Percentiles rank a stretch among this genome's conserved stretches.
These are phyloP conservation scores for Globisporangium solare DNA, from an alignment of 352 stramenopile genomes.

Conservation along the genomic window DNA sequence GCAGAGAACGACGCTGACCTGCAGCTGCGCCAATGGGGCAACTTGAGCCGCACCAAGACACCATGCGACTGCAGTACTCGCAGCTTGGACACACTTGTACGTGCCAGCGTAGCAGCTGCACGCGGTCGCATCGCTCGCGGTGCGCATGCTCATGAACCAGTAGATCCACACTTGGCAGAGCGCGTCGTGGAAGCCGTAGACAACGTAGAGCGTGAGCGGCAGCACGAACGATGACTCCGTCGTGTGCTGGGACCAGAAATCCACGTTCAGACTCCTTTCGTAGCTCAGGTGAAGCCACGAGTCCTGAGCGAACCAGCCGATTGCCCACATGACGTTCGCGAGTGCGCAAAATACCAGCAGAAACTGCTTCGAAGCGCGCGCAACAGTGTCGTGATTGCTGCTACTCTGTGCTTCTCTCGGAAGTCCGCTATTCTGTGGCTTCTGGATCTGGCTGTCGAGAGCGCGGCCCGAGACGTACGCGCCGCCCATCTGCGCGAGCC, in stretches of 20 bases:
- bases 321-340: slow-evolving; percentile 34
- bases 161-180: slow-evolving; percentile 78
- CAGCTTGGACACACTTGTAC: slow-evolving; percentile 66
- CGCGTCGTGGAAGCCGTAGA: slow-evolving; percentile 70
- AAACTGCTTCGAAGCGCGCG: neutral
- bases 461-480: slow-evolving; percentile 21
- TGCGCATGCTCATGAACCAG: slow-evolving; percentile 68
- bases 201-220: slow-evolving; percentile 48
- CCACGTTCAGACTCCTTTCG: slow-evolving; percentile 17
- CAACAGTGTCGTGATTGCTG: too few species aligned
- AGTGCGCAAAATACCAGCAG: slow-evolving; percentile 19
- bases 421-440: neutral
- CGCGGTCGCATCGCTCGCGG: slow-evolving; percentile 26
- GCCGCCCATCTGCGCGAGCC: slow-evolving; percentile 37
- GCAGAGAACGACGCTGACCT: slow-evolving; percentile 31
- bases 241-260: slow-evolving; percentile 12
- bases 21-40: slow-evolving; percentile 21
- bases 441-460: slow-evolving; percentile 20
- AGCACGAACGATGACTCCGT: neutral
- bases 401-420: too few species aligned
- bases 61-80: slow-evolving; percentile 32
- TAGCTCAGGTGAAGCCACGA: slow-evolving; percentile 20
- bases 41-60: slow-evolving; percentile 25
- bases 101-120: slow-evolving; percentile 45
- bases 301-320: slow-evolving; percentile 23